Base-by-base conservation (phyloP, 345 rosid genomes). In the Psidium guajava region DNA sequence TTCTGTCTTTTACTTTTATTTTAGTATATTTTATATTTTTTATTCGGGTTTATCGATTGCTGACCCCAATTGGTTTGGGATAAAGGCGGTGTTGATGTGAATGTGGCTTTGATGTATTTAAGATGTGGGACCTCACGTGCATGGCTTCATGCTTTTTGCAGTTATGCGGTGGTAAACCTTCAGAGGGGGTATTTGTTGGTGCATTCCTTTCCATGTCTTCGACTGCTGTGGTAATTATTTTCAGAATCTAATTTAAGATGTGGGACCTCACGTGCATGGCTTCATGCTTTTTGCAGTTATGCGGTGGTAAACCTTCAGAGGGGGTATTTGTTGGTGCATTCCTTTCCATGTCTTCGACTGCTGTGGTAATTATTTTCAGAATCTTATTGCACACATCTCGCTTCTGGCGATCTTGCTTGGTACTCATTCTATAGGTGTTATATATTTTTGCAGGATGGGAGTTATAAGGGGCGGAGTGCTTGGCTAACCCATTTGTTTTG, bases 281-380 rank as follows among this genome's bases (percentile, higher is more conserved):
- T 86, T 81, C 56, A 40, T 92, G 84, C 83, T 73, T 86, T 84
- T 89, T 91, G 91, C 91, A 96, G 98, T 92, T 96, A 89, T 96
- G 98, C 52, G 98, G 98, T 80, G 98, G 96, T 86, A 93, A 92
- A 88, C 92, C 94, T 88, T 92, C 98, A 73, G 98, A 96, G 90
- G 98, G 98, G 82, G 91, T 96, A 82, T 96, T 96, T 88, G 97
- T 96, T 52, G 98, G 98, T 32, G 96, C 92, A 82, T 94, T 96
- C 88, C 94, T 96, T 84, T 96, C 98, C 47, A 94, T 96, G 98
- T 96, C 98, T 88, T 96, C 98, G 24, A 96, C 98, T 82, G 98
- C 98, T 42, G 98, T 96, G 98, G 98, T 96, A 93, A 90, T 84
- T 51, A 74, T 69, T 83, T 69, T 69, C 47, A 69, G 80, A 69